phyloP scores from a whole-genome alignment of 106 monocot genomes.

The Dactylorhiza incarnata region DNA sequence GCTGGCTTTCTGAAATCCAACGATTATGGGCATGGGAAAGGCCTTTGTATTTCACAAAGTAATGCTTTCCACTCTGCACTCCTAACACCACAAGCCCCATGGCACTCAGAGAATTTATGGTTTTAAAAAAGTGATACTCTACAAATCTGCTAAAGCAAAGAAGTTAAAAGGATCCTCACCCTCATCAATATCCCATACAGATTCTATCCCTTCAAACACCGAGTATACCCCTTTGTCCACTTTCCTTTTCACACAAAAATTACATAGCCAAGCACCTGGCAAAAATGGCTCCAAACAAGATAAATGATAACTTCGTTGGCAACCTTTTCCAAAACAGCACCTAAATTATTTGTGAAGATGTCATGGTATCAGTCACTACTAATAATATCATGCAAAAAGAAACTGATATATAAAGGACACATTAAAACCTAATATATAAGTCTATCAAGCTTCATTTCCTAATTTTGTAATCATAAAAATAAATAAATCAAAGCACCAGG shows the following conservation, averaged over 20 bases:
- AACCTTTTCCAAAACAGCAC: conserved; percentile 65
- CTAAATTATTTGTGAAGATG: conserved; percentile 21
- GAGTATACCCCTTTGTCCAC: conserved; percentile 47
- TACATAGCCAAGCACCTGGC: conserved; percentile 57
- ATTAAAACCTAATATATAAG: neutral
- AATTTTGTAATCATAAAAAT: neutral
- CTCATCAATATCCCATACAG: conserved; percentile 49
- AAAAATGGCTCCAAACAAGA: conserved; percentile 60
- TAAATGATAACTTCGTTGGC: conserved; percentile 61
- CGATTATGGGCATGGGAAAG: conserved; percentile 80
- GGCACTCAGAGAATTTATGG: conserved; percentile 13
- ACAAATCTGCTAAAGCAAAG: neutral
- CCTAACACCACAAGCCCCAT: conserved; percentile 18
- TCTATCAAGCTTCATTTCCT: neutral
- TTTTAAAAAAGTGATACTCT: neutral
- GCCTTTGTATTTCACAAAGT: conserved; percentile 72
- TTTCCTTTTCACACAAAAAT: conserved; percentile 49
- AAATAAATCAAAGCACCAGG: neutral
- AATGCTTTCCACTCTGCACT: conserved; percentile 39
- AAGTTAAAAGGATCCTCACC: conserved; percentile 18
- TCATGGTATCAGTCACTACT: neutral
- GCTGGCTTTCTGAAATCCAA: conserved; percentile 67
- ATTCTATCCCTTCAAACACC: conserved; percentile 61
- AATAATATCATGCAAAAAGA: neutral
- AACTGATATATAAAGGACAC: neutral